A percentile compares a stretch with the other conserved stretches of the same genome.
Conservation (phyloP, 768 basidiomycete genomes). For the Trametes coccinea region DNA sequence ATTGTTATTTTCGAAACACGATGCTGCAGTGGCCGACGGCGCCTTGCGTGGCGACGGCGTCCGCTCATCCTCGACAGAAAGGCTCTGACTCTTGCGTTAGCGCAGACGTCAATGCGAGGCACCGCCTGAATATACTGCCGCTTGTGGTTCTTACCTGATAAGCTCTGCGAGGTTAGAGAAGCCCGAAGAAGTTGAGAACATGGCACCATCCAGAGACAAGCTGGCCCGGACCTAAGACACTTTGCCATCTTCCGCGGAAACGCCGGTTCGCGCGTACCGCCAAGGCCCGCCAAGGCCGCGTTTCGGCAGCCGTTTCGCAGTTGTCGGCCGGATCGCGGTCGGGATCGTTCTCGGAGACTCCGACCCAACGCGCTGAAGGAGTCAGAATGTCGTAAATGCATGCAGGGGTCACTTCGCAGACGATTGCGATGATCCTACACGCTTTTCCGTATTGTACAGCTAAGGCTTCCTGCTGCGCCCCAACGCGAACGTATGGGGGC, state of each 20-base stretch:
- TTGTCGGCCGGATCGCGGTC: not conserved
- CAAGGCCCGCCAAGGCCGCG: conserved; percentile 4
- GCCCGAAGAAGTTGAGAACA: not conserved
- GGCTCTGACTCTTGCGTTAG: not conserved
- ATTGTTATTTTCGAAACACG: not conserved
- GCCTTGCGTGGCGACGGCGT: not conserved
- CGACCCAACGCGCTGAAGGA: no score
- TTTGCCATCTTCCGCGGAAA: not conserved
- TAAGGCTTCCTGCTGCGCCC: no score
- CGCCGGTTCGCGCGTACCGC: conserved; percentile 2
- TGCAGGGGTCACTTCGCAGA: no score
- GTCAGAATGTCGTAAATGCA: no score
- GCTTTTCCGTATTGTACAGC: no score
- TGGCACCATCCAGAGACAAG: not conserved
- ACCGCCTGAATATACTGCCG: not conserved
- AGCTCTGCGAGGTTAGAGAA: not conserved
- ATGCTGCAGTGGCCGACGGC: not conserved
- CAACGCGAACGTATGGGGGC: no score
- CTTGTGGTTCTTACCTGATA: not conserved
- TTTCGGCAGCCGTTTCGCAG: not conserved
- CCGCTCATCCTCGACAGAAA: not conserved
- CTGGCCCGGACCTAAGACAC: not conserved
- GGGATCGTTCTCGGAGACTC: no score
- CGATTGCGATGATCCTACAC: no score
- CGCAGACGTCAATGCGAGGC: not conserved